Conservation (phyloP, 2,329 filamentous ascomycete genomes). For the Fusarium bactridioides region DNA sequence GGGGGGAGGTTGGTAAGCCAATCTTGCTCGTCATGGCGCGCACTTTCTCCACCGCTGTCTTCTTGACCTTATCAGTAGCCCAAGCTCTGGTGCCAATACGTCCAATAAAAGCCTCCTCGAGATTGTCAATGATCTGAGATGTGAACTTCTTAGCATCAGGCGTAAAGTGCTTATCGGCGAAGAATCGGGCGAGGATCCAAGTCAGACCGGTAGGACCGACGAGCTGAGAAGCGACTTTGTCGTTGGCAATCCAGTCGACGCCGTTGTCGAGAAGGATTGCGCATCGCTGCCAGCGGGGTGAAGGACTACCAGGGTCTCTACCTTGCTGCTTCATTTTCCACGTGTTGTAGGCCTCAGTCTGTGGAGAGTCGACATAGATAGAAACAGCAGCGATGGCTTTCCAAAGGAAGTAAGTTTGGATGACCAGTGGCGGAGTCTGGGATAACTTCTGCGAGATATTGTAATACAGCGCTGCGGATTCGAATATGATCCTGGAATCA, state of each 20-base stretch:
- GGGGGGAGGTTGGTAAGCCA: constrained; percentile 70
- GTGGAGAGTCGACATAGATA: constrained; percentile 63
- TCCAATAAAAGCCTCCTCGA: constrained; percentile 70
- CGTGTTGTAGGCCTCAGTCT: constrained; percentile 64
- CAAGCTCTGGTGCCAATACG: constrained; percentile 66
- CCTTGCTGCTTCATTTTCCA: constrained; percentile 45
- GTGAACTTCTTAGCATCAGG: constrained; percentile 72
- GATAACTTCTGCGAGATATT: constrained; percentile 64
- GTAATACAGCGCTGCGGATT: constrained; percentile 67
- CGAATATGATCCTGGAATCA: constrained; percentile 57
- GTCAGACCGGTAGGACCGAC: constrained; percentile 54
- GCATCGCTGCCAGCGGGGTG: constrained; percentile 12
- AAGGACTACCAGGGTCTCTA: constrained; percentile 35
- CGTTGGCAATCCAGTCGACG: neutral
- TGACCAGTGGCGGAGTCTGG: constrained; percentile 59
- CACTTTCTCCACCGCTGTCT: constrained; percentile 69
- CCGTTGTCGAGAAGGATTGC: neutral
- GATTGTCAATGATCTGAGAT: constrained; percentile 72
- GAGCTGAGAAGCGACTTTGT: neutral
- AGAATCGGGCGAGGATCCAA: constrained; percentile 76
- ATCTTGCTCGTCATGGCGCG: constrained; percentile 73
- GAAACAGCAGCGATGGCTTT: constrained; percentile 65
- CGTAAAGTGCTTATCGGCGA: constrained; percentile 72
- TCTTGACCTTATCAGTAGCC: constrained; percentile 70
- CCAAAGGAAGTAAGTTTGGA: constrained; percentile 72